Evolutionary conservation across 208 protist species (phyloP).

Genomic region (Leishmania lainsoni): DNA sequence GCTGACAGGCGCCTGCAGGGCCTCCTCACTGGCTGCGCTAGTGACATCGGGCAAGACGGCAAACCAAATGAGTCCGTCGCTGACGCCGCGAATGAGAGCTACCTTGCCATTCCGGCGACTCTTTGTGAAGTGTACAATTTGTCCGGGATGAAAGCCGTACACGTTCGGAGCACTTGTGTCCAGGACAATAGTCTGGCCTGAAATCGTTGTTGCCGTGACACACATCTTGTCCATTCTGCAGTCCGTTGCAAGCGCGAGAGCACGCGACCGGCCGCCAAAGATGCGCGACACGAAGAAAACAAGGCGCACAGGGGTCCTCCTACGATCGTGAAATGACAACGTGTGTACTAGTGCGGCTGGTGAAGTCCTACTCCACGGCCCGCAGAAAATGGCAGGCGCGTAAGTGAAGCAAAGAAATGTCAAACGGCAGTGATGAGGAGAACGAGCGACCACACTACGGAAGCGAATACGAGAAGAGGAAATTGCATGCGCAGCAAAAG

Average conservation of each 20-base stretch:
- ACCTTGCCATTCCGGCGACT: constrained; percentile 88
- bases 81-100: constrained; percentile 73
- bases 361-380: neutral
- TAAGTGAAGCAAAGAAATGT: neutral
- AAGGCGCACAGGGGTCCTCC: neutral
- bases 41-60: constrained; percentile 62
- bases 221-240: constrained; percentile 16
- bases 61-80: constrained; percentile 82
- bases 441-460: neutral
- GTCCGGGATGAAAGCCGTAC: constrained; percentile 71
- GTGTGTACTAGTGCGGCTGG: neutral
- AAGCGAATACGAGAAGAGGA: neutral
- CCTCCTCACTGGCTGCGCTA: constrained; percentile 48
- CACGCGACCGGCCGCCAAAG: neutral
- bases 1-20: constrained; percentile 69
- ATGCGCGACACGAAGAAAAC: neutral
- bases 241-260: neutral
- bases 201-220: constrained; percentile 53
- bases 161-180: constrained; percentile 35
- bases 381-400: neutral
- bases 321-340: neutral
- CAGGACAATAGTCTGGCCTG: constrained; percentile 54
- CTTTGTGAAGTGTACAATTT: constrained; percentile 90
- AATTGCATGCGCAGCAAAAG: neutral
- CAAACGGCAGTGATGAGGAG: neutral